These are phyloP conservation scores for Plasmodium inui DNA, from an alignment of 169 alveolate genomes.

Conservation along the genomic window DNA sequence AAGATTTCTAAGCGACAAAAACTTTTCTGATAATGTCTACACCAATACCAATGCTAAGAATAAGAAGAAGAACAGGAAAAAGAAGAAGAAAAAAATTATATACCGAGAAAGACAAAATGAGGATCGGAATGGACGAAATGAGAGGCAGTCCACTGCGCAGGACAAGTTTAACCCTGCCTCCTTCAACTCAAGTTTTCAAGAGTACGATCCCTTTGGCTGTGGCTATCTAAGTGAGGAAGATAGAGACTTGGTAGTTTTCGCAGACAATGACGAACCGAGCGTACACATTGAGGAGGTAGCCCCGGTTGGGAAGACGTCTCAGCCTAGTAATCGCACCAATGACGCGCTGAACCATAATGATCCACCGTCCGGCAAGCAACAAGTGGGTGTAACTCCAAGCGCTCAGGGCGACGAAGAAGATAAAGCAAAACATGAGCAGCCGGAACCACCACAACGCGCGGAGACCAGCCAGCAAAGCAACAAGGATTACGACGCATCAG, in stretches of 20 bases:
- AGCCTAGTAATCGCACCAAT: neutral
- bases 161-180: slow-evolving; percentile 8
- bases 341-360: neutral
- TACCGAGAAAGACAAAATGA: slow-evolving; percentile 27
- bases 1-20: slow-evolving; percentile 23
- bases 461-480: neutral
- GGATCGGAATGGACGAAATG: neutral
- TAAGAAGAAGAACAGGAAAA: slow-evolving; percentile 44
- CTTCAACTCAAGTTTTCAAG: slow-evolving; percentile 50
- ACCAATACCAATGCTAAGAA: slow-evolving; percentile 12
- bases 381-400: neutral
- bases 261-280: slow-evolving; percentile 60
- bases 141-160: neutral
- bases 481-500: neutral
- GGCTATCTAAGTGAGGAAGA: slow-evolving; percentile 71
- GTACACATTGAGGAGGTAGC: neutral
- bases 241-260: slow-evolving; percentile 74
- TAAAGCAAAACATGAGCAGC: neutral
- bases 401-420: neutral
- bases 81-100: slow-evolving; percentile 26
- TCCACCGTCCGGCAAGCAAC: neutral
- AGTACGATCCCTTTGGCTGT: slow-evolving; percentile 69
- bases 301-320: neutral
- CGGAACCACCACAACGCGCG: neutral
- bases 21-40: slow-evolving; percentile 38